Evolutionary conservation across 352 stramenopile genomes (phyloP), one percentile per base, ranked within the genome.

Genomic region (Phytophthora gonapodyides): DNA sequence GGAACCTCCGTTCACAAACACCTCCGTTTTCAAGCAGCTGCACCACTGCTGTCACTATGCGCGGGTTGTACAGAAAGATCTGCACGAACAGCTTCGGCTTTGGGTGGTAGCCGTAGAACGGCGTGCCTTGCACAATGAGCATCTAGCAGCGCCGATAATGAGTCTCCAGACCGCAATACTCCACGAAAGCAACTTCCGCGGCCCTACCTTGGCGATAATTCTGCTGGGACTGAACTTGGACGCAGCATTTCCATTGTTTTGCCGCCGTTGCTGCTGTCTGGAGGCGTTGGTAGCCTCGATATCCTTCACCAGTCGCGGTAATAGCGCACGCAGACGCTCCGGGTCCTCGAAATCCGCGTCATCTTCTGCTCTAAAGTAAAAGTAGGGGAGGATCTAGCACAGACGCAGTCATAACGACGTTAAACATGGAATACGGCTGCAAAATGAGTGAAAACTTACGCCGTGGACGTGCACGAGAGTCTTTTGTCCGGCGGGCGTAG

Each of bases 61-160:
- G 71, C 35, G 91, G 91, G 53, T 96, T 94, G 51, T 97, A 97
- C 41, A 97, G 55, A 45, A 96, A 93, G 33, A 97, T 84, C 52
- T 96, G 84, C 3, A 97, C 70, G 51, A 97, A 97, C 0, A 97
- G 73, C 27, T 81, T 82, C 5, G 87, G 66, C 3, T 58, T 51
- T 4, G 71, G 57, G 51, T 97, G 87, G 58, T 95, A 97, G 13
- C 89, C 89, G 60, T 97, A 97, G 60, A 97, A 97, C 24, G 89
- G 87, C 6, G 78, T 88, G 42, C 85, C 88, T 63, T 93, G 85
- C 0, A 97, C 89, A 33, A 97, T 81, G 21, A 93, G 63, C 46
- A 97, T 78, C 86, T 96, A 68, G 24, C 40, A 64, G 43, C 21
- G 38, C 11, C 15, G 44, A 35, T 5, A 47, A 11, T 17, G 30